phyloP scores from a whole-genome alignment of 805 yeast species.

The Suhomyces tanzawaensis region DNA sequence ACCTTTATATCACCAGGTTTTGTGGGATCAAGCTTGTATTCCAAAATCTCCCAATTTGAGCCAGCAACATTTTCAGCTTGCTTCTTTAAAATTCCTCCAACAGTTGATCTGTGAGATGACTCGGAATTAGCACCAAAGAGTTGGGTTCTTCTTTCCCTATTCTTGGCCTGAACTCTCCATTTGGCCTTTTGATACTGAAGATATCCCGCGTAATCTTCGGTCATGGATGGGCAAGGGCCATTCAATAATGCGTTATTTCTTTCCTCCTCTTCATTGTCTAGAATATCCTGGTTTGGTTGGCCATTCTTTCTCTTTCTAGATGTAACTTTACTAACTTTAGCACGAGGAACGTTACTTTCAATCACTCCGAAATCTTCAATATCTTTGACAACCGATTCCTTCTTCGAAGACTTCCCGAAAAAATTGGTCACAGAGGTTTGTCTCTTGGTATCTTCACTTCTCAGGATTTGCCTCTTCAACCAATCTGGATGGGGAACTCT shows the following conservation, averaged over 20 bases:
- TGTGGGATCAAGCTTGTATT: slow-evolving; percentile 53
- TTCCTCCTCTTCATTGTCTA: slow-evolving; percentile 46
- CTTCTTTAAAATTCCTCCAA: slow-evolving; percentile 67
- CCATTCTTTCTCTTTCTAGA: slow-evolving; percentile 44
- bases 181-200: slow-evolving; percentile 77
- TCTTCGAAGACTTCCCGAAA: slow-evolving; percentile 46
- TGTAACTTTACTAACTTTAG: slow-evolving; percentile 46
- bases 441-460: slow-evolving; percentile 62
- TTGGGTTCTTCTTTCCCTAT: slow-evolving; percentile 66
- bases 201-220: slow-evolving; percentile 65
- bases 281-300: slow-evolving; percentile 12
- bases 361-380: slow-evolving; percentile 68
- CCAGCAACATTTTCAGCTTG: slow-evolving; percentile 80
- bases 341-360: slow-evolving; percentile 22
- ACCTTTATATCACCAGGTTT: slow-evolving; percentile 79
- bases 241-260: slow-evolving; percentile 45
- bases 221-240: slow-evolving; percentile 63
- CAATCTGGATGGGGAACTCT: slow-evolving; percentile 93
- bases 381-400: slow-evolving; percentile 48
- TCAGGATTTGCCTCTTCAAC: slow-evolving; percentile 65
- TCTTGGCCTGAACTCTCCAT: slow-evolving; percentile 78
- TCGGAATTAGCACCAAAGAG: slow-evolving; percentile 70
- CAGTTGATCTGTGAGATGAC: slow-evolving; percentile 52
- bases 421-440: slow-evolving; percentile 65
- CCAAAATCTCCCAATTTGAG: slow-evolving; percentile 82